Base-by-base conservation (phyloP, 169 alveolate genomes). In the Perkinsus chesapeaki region DNA sequence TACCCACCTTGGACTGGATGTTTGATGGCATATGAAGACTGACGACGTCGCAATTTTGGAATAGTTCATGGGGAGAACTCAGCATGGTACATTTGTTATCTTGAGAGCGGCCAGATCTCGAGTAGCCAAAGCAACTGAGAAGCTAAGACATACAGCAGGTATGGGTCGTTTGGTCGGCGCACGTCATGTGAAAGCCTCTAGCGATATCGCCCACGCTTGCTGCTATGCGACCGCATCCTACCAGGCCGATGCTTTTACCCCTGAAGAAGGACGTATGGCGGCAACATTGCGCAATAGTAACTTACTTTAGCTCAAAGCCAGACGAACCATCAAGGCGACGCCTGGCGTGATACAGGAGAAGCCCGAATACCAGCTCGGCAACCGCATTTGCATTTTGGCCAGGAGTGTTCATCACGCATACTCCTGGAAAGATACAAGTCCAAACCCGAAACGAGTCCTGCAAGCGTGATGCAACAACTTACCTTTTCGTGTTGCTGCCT, bases 331-430 rank as follows among this genome's bases (percentile, higher is more conserved):
- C 27, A 34, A 60, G 27, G 82, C 82, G 82, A 93, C 96, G 93
- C 73, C 97, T 94, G 91, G 95, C 97, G 47, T 93, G 96, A 92
- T 92, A 82, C 39, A 96, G 94, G 19, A 96, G 93, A 34, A 95
- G 94, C 16, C 97, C 98, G 39, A 96, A 92, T 39, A 96, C 95
- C 1, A 96, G 95, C 93, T 96, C 98, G 39, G 98, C 98, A 9
- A 96, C 98, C 0, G 98, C 98, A 92, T 94, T 94, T 34, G 98
- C 95, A 91, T 96, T 96, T 91, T 96, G 95, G 31, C 98, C 98
- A n/a, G 97, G 98, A 93, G 97, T 95, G 94, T 96, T 96, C 93
- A 96, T 95, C 34, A 96, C 97, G 72, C 92, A 94, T 39, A 96
- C 31, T 20, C 82, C 82, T 60, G 27, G 3, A 27, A 27, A 23